A percentile compares a stretch with the other conserved stretches of the same genome.
Evolutionary conservation across 2,329 filamentous ascomycete genomes (phyloP).

Genomic region (Septoria linicola): DNA sequence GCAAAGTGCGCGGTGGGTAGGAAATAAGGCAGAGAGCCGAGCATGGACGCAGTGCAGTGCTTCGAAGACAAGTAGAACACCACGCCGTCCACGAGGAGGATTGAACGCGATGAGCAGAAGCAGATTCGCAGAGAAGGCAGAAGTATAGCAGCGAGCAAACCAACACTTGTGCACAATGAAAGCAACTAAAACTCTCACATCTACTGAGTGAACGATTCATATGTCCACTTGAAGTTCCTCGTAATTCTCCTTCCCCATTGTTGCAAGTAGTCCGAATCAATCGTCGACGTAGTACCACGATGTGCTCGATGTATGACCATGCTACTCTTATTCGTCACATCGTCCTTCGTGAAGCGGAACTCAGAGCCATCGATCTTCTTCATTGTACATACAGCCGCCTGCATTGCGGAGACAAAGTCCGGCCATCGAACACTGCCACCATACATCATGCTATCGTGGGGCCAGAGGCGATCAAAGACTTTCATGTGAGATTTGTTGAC

Average conservation of each 20-base stretch:
- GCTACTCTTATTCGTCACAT: background rate
- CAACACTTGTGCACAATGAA: too few relatives aligned
- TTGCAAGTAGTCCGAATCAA: background rate
- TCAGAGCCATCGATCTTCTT: background rate
- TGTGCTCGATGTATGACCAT: background rate
- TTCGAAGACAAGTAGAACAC: too few relatives aligned
- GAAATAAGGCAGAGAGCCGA: too few relatives aligned
- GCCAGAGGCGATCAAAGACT: background rate
- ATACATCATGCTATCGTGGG: background rate
- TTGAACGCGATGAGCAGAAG: too few relatives aligned
- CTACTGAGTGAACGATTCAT: background rate
- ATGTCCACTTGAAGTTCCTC: background rate
- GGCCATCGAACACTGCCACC: background rate
- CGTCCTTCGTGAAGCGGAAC: background rate
- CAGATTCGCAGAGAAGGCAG: too few relatives aligned
- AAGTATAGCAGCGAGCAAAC: too few relatives aligned
- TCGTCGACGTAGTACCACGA: background rate
- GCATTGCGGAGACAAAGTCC: background rate
- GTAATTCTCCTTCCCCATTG: background rate
- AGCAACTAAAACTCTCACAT: too few relatives aligned
- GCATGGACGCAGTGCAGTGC: too few relatives aligned
- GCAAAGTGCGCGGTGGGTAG: too few relatives aligned
- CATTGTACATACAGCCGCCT: background rate
- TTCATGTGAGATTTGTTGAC: background rate
- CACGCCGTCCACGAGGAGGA: too few relatives aligned